A percentile compares a stretch with the other conserved stretches of the same genome.
Evolutionary conservation across 345 rosid genomes (phyloP).

Genomic region (Nephelium lappaceum): DNA sequence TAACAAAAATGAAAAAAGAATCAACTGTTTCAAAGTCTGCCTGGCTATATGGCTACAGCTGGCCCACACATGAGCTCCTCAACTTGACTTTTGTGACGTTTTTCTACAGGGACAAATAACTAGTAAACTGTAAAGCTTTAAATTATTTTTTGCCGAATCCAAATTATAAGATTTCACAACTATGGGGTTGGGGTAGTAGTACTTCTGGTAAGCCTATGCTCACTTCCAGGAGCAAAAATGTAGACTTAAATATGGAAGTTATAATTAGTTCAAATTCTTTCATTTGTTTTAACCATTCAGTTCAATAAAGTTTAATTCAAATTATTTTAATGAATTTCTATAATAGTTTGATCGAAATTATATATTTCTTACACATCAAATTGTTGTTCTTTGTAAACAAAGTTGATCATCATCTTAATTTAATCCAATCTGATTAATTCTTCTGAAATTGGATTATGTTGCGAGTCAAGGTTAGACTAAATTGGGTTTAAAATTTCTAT

Average conservation of each 20-base stretch:
- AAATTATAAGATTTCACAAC: background rate
- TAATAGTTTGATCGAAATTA: background rate
- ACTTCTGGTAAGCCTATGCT: background rate
- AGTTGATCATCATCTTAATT: too few relatives aligned
- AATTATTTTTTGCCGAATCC: background rate
- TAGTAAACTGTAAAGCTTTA: background rate
- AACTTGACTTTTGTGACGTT: background rate
- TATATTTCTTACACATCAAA: too few relatives aligned
- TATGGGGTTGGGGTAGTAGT: background rate
- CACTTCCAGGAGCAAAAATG: background rate
- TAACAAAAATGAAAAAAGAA: background rate
- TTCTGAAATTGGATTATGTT: too few relatives aligned
- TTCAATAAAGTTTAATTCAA: background rate
- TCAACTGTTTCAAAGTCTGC: background rate
- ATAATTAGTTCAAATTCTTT: background rate
- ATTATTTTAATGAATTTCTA: too few relatives aligned
- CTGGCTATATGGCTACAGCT: background rate
- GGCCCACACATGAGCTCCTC: constrained; percentile 14
- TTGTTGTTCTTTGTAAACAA: too few relatives aligned
- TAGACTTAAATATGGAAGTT: background rate
- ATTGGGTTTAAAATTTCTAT: too few relatives aligned
- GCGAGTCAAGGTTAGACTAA: too few relatives aligned
- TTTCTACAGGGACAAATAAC: constrained; percentile 3
- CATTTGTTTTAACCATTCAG: background rate
- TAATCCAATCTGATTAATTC: too few relatives aligned